A percentile compares a stretch with the other conserved stretches of the same genome.
Conservation (phyloP, 495 filamentous ascomycete genomes). For the Aspergillus affinis region DNA sequence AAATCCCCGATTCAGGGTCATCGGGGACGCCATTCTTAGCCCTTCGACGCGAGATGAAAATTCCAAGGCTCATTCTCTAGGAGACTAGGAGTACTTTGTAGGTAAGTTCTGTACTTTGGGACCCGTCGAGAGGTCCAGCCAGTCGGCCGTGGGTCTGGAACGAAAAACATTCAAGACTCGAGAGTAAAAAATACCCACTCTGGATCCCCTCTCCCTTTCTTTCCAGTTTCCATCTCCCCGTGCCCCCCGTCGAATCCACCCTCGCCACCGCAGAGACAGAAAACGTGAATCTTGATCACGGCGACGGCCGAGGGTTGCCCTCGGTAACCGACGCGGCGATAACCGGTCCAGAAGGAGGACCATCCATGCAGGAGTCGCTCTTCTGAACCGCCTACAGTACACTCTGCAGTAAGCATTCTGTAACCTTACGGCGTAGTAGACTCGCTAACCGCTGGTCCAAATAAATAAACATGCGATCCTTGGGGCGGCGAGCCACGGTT, state of each 20-base stretch:
- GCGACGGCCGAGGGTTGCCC: not conserved
- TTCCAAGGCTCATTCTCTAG: not conserved
- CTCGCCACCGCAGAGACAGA: not conserved
- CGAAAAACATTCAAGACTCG: not conserved
- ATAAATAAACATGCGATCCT: slow-evolving; percentile 24
- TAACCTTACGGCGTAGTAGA: not conserved
- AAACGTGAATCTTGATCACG: not conserved
- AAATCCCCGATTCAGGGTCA: not conserved
- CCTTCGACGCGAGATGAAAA: not conserved
- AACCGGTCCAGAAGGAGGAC: not conserved
- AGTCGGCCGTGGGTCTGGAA: not conserved
- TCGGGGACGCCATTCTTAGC: not conserved
- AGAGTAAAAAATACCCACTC: not conserved
- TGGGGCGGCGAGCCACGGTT: slow-evolving; percentile 19
- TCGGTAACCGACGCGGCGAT: not conserved
- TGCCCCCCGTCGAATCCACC: not conserved
- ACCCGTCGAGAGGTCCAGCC: not conserved
- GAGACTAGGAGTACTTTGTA: not conserved
- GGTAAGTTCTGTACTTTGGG: not conserved
- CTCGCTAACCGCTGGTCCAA: no score
- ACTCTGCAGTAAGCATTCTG: not conserved
- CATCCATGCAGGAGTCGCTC: no score
- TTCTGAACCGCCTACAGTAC: not conserved
- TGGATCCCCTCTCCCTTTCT: not conserved
- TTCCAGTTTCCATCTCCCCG: not conserved